Evolutionary conservation across 2,329 filamentous ascomycete genomes (phyloP), one percentile per base, ranked within the genome.

Genomic region (Exophiala xenobiotica): DNA sequence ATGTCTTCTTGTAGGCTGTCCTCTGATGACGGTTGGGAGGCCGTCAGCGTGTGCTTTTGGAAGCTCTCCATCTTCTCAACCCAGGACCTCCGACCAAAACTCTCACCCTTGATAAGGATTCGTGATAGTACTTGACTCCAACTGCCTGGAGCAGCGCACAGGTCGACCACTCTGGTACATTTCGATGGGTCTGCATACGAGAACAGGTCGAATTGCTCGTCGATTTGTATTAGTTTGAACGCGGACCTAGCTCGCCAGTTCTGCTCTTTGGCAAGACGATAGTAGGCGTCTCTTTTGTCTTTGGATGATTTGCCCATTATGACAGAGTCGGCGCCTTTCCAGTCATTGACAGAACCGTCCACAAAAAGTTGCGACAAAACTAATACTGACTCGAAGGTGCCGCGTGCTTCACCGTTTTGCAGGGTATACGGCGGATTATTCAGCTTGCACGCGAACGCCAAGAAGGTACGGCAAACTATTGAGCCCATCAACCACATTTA

Each of bases 221-320:
- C 91, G 19, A 99, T 83, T 70, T 99, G 93, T 9, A 99, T 83
- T 19, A 99, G 82, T 72, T 99, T 99, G 77, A 96, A 99, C 6
- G 93, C 93, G 61, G 90, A 96, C 51, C 93, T 82, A 22, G 93
- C 93, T 27, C 93, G 88, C 92, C 93, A 99, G 59, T 95, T 95
- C 76, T 99, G 93, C 71, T 99, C 93, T 74, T 99, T 99, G 14
- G 93, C 93, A 6, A 99, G 87, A 47, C 93, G 83, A 67, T 99
- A 99, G 74, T 99, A 99, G 39, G 91, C 91, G 70, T 99, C 93
- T 46, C 93, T 88, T 74, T 99, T 99, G 68, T 99, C 93, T 72
- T 99, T 99, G 41, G 92, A 97, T 1, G 93, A 96, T 70, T 97
- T 97, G 1, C 91, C 91, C 91, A 96, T 95, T 12, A 46, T 56